Evolutionary conservation across 768 basidiomycete genomes (phyloP), one percentile per base, ranked within the genome.

Genomic region (Suillus discolor): DNA sequence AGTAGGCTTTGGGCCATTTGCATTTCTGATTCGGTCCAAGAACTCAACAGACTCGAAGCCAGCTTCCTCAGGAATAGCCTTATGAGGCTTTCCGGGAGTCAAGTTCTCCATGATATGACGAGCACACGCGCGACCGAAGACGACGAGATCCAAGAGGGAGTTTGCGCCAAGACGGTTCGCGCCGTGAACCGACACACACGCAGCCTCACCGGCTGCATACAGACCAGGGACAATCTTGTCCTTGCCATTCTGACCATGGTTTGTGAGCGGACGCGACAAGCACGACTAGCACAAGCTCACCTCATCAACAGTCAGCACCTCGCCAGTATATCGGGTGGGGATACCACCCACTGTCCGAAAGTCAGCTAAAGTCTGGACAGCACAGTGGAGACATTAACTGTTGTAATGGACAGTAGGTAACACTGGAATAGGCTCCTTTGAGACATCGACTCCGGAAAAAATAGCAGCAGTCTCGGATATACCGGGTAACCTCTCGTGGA

Each of bases 391-490:
- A 57, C 16, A 83, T 94, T 80, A 79, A 97, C 95, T 96, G 79
- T 99, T 98, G 81, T 98, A 98, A 80, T 99, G 97, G 39, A 97
- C 97, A 47, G 97, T 99, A 39, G 97, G 97, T 69, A 99, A 80
- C 34, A 99, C 97, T 44, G 97, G 97, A 72, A 99, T 99, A 39
- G 97, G 97, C 77, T 99, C 96, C 83, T 99, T 99, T 68, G 97
- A 99, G 65, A 99, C 97, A 79, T 99, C 97, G 67, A 99, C 97
- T 77, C 97, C 97, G 69, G 94, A 87, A 82, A 99, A 99, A 77
- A 99, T 99, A 64, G 97, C 92, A 25, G 97, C 97, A 11, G 97
- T 99, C 84, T 99, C 97, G 57, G 97, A 99, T 76, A 99, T 99
- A 85, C 97, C 97, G 65, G 97, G 97, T 34, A 99, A 85, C 74